These are phyloP conservation scores for Elongisporangium anandrum DNA, from an alignment of 352 stramenopile genomes.

Conservation along the genomic window DNA sequence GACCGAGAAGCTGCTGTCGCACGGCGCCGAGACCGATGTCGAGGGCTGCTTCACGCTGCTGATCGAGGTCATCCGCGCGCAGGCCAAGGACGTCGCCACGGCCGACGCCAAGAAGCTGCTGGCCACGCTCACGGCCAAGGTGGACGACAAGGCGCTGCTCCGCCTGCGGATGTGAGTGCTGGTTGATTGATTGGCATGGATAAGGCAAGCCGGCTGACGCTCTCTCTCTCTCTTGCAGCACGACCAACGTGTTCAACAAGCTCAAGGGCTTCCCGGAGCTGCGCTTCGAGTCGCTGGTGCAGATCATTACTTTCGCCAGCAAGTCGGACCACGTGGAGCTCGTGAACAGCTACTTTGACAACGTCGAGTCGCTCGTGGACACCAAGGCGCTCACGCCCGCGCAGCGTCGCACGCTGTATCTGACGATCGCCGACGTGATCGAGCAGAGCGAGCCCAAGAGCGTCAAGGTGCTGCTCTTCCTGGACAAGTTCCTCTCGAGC, in stretches of 20 bases:
- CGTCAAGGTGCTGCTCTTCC: conserved; percentile 56
- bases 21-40: conserved; percentile 74
- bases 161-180: conserved; percentile 60
- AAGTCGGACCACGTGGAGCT: conserved; percentile 57
- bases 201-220: not conserved
- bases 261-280: conserved; percentile 45
- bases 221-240: conserved; percentile 14
- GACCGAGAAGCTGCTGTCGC: conserved; percentile 48
- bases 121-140: conserved; percentile 31
- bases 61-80: conserved; percentile 42
- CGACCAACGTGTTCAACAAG: conserved; percentile 76
- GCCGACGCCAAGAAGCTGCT: conserved; percentile 45
- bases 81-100: conserved; percentile 23
- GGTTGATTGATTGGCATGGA: not conserved
- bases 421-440: conserved; percentile 69
- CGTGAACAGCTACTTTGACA: conserved; percentile 64
- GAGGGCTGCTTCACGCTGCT: conserved; percentile 71
- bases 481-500: conserved; percentile 74
- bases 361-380: conserved; percentile 55
- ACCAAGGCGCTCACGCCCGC: conserved; percentile 33
- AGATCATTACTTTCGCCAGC: conserved; percentile 52
- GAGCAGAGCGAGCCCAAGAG: conserved; percentile 28
- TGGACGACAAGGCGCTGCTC: conserved; percentile 55
- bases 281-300: conserved; percentile 64
- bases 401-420: conserved; percentile 55